Conservation (phyloP, 768 basidiomycete genomes). For the Boletus sensibilis region DNA sequence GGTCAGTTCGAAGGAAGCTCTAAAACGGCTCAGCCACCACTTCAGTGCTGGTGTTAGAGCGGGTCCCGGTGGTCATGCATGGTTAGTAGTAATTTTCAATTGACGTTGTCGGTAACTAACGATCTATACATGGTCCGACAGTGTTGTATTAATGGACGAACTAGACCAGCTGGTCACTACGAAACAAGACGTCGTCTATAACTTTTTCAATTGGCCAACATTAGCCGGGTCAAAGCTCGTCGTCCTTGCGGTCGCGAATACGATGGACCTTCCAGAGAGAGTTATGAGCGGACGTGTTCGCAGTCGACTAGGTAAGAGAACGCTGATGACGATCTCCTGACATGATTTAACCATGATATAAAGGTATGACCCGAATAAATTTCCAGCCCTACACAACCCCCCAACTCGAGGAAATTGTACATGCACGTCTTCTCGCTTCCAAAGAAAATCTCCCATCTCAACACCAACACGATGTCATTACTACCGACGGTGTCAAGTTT, state of each 20-base stretch:
- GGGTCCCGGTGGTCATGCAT: slow-evolving; percentile 85
- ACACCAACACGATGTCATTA: slow-evolving; percentile 53
- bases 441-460: slow-evolving; percentile 46
- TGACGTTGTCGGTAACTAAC: background rate
- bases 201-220: slow-evolving; percentile 99
- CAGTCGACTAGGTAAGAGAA: slow-evolving; percentile 75
- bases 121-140: slow-evolving; percentile 31
- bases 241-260: slow-evolving; percentile 96
- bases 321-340: background rate
- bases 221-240: slow-evolving; percentile 83
- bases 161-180: slow-evolving; percentile 94
- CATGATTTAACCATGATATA: background rate
- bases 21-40: slow-evolving; percentile 73
- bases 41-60: slow-evolving; percentile 64
- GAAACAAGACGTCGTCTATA: slow-evolving; percentile 98
- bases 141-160: slow-evolving; percentile 98
- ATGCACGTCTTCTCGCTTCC: slow-evolving; percentile 69
- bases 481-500: slow-evolving; percentile 73
- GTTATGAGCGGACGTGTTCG: slow-evolving; percentile 90
- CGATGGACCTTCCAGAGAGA: slow-evolving; percentile 96
- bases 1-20: slow-evolving; percentile 75
- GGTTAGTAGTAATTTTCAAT: slow-evolving; percentile 48
- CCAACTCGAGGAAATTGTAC: slow-evolving; percentile 83
- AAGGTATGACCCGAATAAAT: slow-evolving; percentile 88
- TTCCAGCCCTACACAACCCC: slow-evolving; percentile 83